Percentiles rank a stretch among this genome's conserved stretches.
These are phyloP conservation scores for Poa annua DNA, from an alignment of 176 grass and related monocot species.

Conservation along the genomic window DNA sequence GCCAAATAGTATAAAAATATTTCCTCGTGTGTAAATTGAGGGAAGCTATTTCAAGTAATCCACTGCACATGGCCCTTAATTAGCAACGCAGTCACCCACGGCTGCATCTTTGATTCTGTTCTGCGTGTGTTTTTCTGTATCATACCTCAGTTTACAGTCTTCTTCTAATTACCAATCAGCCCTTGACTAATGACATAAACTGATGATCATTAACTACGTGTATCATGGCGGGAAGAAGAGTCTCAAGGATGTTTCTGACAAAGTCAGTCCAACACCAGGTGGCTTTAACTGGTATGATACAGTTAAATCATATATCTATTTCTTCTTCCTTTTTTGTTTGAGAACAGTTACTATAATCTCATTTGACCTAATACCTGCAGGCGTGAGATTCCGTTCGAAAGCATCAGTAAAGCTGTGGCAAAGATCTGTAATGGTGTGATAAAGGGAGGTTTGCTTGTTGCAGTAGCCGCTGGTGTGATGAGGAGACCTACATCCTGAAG, in stretches of 20 bases:
- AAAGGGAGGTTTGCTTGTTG: neutral
- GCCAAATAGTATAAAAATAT: too few species aligned
- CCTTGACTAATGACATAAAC: neutral
- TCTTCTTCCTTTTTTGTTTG: neutral
- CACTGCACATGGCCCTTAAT: too few species aligned
- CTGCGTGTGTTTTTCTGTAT: neutral
- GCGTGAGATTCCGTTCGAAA: neutral
- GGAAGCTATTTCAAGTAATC: too few species aligned
- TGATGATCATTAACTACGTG: neutral
- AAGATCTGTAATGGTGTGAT: neutral
- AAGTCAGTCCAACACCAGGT: neutral
- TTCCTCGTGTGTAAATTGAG: too few species aligned
- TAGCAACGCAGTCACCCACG: too few species aligned
- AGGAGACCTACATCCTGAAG: too few species aligned
- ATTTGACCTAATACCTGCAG: constrained; percentile 8
- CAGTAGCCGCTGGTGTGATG: neutral
- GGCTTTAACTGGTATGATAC: neutral
- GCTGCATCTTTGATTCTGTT: neutral
- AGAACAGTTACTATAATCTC: neutral
- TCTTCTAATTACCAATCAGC: neutral
- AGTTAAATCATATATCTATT: neutral
- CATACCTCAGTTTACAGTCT: neutral
- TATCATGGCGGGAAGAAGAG: neutral
- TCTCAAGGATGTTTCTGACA: neutral
- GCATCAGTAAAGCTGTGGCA: neutral